Evolutionary conservation across 2,329 filamentous ascomycete genomes (phyloP), one percentile per base, ranked within the genome.

Genomic region (Aspergillus sojae): DNA sequence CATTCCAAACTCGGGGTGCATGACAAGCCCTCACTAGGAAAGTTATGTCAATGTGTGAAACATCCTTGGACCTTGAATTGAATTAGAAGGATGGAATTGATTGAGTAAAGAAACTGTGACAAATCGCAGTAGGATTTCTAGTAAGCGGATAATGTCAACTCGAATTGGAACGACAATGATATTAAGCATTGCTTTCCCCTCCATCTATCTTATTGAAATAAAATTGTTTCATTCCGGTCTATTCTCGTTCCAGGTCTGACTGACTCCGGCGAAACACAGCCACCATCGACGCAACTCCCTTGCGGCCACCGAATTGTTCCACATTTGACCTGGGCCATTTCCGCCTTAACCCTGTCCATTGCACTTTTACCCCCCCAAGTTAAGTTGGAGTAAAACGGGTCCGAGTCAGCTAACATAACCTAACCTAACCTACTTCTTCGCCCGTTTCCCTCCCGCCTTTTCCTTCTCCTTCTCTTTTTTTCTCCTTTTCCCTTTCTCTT

Each of bases 271-370:
- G 34, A 21, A 32, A 55, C 52, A 55, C 7, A 26, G 52, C 30
- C 52, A 55, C 52, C 52, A 55, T 10, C 7, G 36, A 19, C n/a
- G 52, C 52, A 55, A 55, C 52, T 55, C 62, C 62, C 62, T 64
- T 64, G 62, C 62, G 62, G 62, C 32, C 48, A 55, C 62, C 59
- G 62, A 62, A 57, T 56, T 64, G 62, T 64, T 64, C 62, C 62
- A 64, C 53, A 30, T 52, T 52, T 50, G 46, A 28, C 26, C 26
- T 50, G 23, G 45, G 45, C 45, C 45, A 54, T 53, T 56, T 55
- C 60, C 60, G 60, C 60, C 46, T 55, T 36, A 34, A 36, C 41
- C 52, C 52, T 23, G 34, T 26, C 21, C 52, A 55, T 23, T 55
- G 26, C 32, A 55, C 52, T 26, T 30, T 36, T 23, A 58, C 61